Evolutionary conservation across 1,284 basidiomycete genomes (phyloP), one percentile per base, ranked within the genome.

Genomic region (Ceratobasidium sp.): DNA sequence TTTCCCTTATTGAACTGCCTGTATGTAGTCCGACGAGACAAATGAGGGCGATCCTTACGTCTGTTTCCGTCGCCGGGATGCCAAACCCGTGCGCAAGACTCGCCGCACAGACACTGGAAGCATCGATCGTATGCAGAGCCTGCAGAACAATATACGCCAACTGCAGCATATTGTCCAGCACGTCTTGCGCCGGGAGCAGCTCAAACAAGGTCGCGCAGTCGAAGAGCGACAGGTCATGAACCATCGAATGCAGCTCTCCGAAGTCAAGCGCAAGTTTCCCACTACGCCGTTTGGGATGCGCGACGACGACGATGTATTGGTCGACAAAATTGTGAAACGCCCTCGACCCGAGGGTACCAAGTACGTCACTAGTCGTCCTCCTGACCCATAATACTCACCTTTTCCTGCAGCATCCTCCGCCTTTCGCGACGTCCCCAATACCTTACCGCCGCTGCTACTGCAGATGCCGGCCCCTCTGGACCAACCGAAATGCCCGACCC

Each of bases 11-110:
- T 75, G 7, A 74, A 24, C 56, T 34, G 64, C 65, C 19, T 37
- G 16, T 76, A 39, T 76, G 1, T 79, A 96, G 93, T 90, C 89
- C 77, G 96, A 99, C 81, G 97, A 98, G 83, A 88, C 92, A 46
- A 97, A 98, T 82, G 90, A 92, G 68, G 96, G 95, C 76, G 96
- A 98, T 80, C 98, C 98, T 0, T 99, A 98, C 78, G 95, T 98
- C 65, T 99, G 98, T 83, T 99, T 99, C 88, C 91, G 98, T 51
- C 88, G 97, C 72, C 91, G 96, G 75, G 97, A 99, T 80, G 93
- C 94, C 81, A 98, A 98, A 81, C 91, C 93, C 14, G 89, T 95
- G 29, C 91, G 97, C 75, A 98, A 99, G 84, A 99, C 97, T 0
- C 90, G 96, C 29, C 91, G 94, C 9, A 92, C 92, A 0, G 95